Evolutionary conservation across 2,329 filamentous ascomycete species (phyloP).

Genomic region (Trichoderma guizhouense): DNA sequence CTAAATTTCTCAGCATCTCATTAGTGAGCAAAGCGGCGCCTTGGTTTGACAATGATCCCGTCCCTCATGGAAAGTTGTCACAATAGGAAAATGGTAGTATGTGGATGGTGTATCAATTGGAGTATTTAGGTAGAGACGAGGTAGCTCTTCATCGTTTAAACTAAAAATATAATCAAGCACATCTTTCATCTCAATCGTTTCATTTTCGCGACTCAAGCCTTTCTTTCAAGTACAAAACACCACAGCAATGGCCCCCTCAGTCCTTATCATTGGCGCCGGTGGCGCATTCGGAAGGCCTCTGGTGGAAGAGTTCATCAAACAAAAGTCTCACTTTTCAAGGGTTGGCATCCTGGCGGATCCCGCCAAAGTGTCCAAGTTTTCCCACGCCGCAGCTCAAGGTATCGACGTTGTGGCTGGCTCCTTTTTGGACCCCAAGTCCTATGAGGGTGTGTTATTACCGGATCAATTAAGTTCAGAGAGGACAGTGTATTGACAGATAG

Average conservation of each 20-base stretch:
- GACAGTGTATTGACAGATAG: not conserved
- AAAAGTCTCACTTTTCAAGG: not conserved
- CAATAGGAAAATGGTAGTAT: not conserved
- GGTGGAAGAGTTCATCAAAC: not conserved
- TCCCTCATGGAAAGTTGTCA: not conserved
- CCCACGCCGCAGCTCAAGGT: not conserved
- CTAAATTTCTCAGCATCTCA: not conserved
- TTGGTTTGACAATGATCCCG: not conserved
- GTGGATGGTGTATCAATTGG: not conserved
- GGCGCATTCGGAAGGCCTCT: not conserved
- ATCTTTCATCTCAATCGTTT: not conserved
- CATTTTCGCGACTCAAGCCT: too few species aligned
- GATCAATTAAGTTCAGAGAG: fast-evolving
- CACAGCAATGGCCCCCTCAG: not conserved
- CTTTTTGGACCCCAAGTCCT: not conserved
- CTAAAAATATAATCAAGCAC: not conserved
- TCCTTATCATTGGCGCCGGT: not conserved
- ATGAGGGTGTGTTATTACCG: not conserved
- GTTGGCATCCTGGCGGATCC: not conserved
- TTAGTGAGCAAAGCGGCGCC: not conserved
- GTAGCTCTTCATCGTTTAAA: not conserved
- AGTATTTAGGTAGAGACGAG: not conserved
- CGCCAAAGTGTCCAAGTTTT: conserved; percentile 2
- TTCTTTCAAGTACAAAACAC: not conserved
- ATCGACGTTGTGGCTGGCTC: not conserved